phyloP scores from a whole-genome alignment of 176 grass and related monocot genomes.

The Carex kokanica region DNA sequence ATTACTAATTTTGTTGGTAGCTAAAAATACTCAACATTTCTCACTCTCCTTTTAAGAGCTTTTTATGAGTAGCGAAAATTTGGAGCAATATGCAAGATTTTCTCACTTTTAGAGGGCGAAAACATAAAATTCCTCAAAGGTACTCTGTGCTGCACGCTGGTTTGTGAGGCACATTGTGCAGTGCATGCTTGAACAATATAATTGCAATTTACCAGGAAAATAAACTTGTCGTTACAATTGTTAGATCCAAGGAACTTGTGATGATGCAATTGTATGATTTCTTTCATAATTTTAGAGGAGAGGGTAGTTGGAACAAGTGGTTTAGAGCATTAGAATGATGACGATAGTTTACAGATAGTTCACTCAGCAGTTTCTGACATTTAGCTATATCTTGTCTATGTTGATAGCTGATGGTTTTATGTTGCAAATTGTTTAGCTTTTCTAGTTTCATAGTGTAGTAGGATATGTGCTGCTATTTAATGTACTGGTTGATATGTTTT shows the following conservation, averaged over 20 bases:
- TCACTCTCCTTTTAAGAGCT: not conserved
- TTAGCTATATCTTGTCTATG: too few relatives aligned
- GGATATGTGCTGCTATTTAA: too few relatives aligned
- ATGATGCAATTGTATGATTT: too few relatives aligned
- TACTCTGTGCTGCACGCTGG: not conserved
- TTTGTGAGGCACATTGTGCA: not conserved
- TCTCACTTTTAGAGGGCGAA: not conserved
- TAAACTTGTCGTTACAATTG: not conserved
- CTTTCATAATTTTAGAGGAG: too few relatives aligned
- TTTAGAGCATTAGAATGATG: too few relatives aligned
- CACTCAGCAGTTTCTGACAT: too few relatives aligned
- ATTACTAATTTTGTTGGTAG: not conserved
- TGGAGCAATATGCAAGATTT: not conserved
- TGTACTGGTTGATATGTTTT: too few relatives aligned
- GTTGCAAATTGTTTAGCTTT: too few relatives aligned
- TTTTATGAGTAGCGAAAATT: not conserved
- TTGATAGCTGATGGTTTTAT: too few relatives aligned
- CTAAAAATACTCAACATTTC: not conserved
- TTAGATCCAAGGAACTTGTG: not conserved
- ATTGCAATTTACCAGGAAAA: slow-evolving; percentile 4
- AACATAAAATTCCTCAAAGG: not conserved
- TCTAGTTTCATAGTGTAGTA: too few relatives aligned
- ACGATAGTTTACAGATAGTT: too few relatives aligned
- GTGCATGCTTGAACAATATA: slow-evolving; percentile 19
- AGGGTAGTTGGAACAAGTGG: too few relatives aligned